Conservation (phyloP, 164 flowering plant genomes). For the Vitis labrusca region DNA sequence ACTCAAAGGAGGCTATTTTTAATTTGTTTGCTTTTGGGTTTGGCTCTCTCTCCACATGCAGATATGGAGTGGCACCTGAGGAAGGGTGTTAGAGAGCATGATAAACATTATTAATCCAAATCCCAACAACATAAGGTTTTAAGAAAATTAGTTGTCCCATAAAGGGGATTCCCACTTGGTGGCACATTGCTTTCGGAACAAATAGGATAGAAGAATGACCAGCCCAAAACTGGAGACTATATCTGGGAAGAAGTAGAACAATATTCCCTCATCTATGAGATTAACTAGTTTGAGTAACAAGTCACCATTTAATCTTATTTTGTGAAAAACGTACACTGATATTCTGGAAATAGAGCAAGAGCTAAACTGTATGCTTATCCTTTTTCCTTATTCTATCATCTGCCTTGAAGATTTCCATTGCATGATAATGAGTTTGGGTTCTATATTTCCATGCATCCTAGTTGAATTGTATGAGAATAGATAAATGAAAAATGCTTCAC, state of each 20-base stretch:
- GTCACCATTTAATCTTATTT: not conserved
- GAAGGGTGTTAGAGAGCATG: too few relatives aligned
- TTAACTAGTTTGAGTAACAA: not conserved
- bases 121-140: too few relatives aligned
- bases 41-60: too few relatives aligned
- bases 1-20: too few relatives aligned
- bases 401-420: not conserved
- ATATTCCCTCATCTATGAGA: not conserved
- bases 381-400: not conserved
- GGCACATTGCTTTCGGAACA: not conserved
- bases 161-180: too few relatives aligned
- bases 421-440: not conserved
- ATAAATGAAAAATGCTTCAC: not conserved
- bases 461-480: not conserved
- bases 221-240: not conserved
- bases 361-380: too few relatives aligned
- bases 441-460: not conserved
- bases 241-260: not conserved
- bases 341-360: too few relatives aligned
- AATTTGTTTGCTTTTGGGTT: too few relatives aligned
- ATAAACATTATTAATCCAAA: too few relatives aligned
- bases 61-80: too few relatives aligned
- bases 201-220: not conserved
- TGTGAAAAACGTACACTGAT: too few relatives aligned
- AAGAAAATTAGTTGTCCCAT: too few relatives aligned